phyloP scores from a whole-genome alignment of 345 rosid genomes.

The Isatis tinctoria region DNA sequence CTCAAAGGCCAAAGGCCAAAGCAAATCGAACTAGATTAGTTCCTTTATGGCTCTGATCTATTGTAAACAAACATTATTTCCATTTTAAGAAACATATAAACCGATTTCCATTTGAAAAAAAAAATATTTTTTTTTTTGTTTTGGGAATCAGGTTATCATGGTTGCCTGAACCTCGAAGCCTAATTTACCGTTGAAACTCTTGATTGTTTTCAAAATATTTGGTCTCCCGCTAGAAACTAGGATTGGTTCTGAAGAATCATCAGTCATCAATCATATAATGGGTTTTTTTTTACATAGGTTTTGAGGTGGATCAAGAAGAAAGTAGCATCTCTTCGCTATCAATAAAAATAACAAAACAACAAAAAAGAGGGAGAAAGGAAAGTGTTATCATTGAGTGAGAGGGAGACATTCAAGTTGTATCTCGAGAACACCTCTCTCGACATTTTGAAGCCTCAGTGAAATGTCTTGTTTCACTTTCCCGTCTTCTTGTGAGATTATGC shows the following conservation, averaged over 20 bases:
- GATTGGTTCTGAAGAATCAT: slow-evolving; percentile 4
- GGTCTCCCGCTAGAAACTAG: neutral
- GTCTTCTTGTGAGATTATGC: slow-evolving; percentile 59
- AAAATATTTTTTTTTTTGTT: neutral
- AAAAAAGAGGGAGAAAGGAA: neutral
- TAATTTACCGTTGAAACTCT: neutral
- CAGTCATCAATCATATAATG: slow-evolving; percentile 7
- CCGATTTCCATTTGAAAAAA: neutral
- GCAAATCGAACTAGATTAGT: neutral
- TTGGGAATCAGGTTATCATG: neutral
- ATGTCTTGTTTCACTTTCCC: slow-evolving; percentile 84
- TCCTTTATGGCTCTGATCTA: neutral
- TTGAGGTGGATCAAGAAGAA: slow-evolving; percentile 16
- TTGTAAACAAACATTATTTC: neutral
- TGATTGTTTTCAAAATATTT: neutral
- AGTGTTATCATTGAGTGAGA: slow-evolving; percentile 62
- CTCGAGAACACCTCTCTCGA: slow-evolving; percentile 82
- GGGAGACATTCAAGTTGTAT: slow-evolving; percentile 94
- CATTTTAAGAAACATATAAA: neutral
- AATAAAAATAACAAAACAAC: neutral
- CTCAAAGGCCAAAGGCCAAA: neutral
- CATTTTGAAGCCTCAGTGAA: slow-evolving; percentile 72
- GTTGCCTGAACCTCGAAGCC: neutral
- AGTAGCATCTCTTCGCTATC: slow-evolving; percentile 12
- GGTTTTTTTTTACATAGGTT: slow-evolving; percentile 11